These are phyloP conservation scores for Talaromyces sp. DNA, from an alignment of 2,329 filamentous ascomycete species.

Conservation along the genomic window DNA sequence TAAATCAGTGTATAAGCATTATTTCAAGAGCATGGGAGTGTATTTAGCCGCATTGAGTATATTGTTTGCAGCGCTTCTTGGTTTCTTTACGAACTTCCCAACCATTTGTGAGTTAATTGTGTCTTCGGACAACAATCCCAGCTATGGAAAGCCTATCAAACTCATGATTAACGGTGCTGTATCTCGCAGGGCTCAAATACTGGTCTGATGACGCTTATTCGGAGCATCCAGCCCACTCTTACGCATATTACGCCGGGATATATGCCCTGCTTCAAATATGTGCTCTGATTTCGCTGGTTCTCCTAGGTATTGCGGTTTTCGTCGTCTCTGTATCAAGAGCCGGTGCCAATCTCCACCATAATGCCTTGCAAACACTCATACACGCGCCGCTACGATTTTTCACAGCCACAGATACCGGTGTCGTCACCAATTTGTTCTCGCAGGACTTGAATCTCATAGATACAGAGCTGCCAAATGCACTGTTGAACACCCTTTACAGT, in stretches of 20 bases:
- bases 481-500: constrained; percentile 31
- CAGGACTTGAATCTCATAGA: constrained; percentile 46
- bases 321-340: constrained; percentile 23
- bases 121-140: background rate
- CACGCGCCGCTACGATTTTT: constrained; percentile 43
- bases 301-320: constrained; percentile 21
- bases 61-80: constrained; percentile 23
- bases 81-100: constrained; percentile 26
- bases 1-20: constrained; percentile 24
- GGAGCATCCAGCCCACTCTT: constrained; percentile 21
- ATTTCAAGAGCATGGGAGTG: constrained; percentile 25
- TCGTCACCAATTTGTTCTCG: constrained; percentile 42
- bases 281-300: constrained; percentile 22
- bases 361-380: constrained; percentile 19
- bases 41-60: constrained; percentile 17
- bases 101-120: constrained; percentile 24
- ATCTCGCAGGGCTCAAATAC: constrained; percentile 18
- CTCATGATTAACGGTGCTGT: background rate
- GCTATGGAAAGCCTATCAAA: background rate
- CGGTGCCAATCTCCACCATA: constrained; percentile 24
- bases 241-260: constrained; percentile 26
- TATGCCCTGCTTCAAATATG: constrained; percentile 28
- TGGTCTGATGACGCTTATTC: constrained; percentile 24
- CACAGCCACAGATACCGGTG: constrained; percentile 39
- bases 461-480: constrained; percentile 40